Conservation (phyloP, 1,284 basidiomycete genomes). For the Naganishia cerealis region DNA sequence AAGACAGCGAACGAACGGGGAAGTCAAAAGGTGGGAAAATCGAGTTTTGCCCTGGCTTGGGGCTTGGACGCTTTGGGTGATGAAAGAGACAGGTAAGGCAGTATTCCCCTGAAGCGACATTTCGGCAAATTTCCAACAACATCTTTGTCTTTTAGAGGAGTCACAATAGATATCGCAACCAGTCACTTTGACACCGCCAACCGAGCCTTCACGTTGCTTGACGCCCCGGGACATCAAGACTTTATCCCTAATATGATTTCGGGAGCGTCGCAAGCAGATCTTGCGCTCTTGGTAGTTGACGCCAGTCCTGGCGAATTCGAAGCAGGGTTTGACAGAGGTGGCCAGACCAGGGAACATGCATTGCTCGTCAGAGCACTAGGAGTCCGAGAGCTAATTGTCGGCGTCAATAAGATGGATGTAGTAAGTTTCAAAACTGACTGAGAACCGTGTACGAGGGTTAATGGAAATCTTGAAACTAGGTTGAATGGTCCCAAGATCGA, state of each 20-base stretch:
- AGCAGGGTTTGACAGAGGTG: constrained; percentile 87
- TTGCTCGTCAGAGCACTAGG: constrained; percentile 89
- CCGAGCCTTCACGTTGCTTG: constrained; percentile 83
- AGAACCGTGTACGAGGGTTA: neutral
- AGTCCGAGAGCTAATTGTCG: constrained; percentile 88
- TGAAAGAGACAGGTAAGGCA: constrained; percentile 78
- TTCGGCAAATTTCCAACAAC: neutral
- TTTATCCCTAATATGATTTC: constrained; percentile 99
- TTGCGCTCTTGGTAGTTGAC: constrained; percentile 92
- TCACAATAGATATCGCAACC: constrained; percentile 94
- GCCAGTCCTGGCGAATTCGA: constrained; percentile 89
- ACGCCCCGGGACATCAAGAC: constrained; percentile 94
- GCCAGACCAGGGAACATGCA: constrained; percentile 95
- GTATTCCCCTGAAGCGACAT: constrained; percentile 6
- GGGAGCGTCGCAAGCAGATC: constrained; percentile 94
- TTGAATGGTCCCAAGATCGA: constrained; percentile 75
- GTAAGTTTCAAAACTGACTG: constrained; percentile 55
- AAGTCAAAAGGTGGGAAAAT: constrained; percentile 86
- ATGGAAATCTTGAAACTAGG: constrained; percentile 57
- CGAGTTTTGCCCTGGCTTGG: constrained; percentile 97
- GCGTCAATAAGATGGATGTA: constrained; percentile 91
- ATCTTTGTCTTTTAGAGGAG: constrained; percentile 61
- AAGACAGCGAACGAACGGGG: constrained; percentile 82
- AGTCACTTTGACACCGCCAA: constrained; percentile 76
- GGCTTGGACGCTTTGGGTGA: constrained; percentile 89